Base-by-base conservation (phyloP, 2,329 filamentous ascomycete genomes). In the Ophiostoma montium region DNA sequence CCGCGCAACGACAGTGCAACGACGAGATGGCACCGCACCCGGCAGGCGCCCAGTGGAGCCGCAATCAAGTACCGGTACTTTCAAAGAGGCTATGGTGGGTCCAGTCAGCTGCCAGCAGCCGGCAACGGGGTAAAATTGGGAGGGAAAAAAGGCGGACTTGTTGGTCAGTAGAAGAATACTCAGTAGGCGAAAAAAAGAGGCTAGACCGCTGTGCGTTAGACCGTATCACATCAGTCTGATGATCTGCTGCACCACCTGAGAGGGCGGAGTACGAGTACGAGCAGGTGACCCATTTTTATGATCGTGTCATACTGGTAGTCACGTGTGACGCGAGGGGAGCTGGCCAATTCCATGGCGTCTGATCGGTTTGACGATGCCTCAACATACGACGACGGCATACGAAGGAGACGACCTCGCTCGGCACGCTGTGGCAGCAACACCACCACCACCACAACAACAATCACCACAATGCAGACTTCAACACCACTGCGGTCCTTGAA, bases 401-500 rank as follows among this genome's bases (percentile, higher is more conserved):
- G 23, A 42, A 42, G 12, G 13, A 35, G 13, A 27, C 23, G 15
- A 18, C n/a, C 15, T 11, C 39, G 16, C 23, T 43, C 39, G 3
- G 27, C 5, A 33, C 10, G 16, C 42, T 31, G 30, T 44, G 9
- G 11, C 11, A 44, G 41, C 30, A 13, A n/a, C 32, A 43, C 31
- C 16, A 21, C n/a, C n/a, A n/a, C n/a, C n/a, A n/a, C n/a, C n/a
- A 33, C 35, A 39, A 18, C 16, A 10, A 6, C 35, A 21, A 18
- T 9, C 38, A n/a, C 10, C 15, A 59, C 45, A 13, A 67, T 67
- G 64, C 57, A 62, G 32, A 57, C 57, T 36, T 67, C 67, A 4
- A 62, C 61, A 47, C 52, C 63, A 12, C 61, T 69, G 44, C 57
- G 58, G 53, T 65, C 64, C 33, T 56, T 68, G 55, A 69, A 65